Percentiles rank a stretch among this genome's conserved stretches.
These are phyloP conservation scores for Phytophthora pini DNA, from an alignment of 352 stramenopile genomes.

Conservation along the genomic window DNA sequence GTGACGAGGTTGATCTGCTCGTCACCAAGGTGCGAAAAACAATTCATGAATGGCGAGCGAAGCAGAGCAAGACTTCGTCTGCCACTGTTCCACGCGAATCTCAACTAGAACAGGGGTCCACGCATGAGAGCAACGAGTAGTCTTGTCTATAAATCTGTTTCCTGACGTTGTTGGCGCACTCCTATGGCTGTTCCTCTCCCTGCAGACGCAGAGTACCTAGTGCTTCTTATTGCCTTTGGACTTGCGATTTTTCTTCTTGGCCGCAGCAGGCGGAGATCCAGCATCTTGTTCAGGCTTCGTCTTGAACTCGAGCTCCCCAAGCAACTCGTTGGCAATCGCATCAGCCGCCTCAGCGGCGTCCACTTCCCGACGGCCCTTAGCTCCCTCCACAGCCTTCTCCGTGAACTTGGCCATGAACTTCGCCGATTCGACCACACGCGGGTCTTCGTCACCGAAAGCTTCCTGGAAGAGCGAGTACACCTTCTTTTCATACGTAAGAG, in stretches of 20 bases:
- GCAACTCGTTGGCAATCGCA: slow-evolving; percentile 75
- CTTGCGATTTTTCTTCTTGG: slow-evolving; percentile 79
- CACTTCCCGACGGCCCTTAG: slow-evolving; percentile 80
- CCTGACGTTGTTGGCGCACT: slow-evolving; percentile 30
- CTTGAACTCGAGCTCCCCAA: slow-evolving; percentile 83
- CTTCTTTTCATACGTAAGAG: slow-evolving; percentile 91
- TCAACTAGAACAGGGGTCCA: slow-evolving; percentile 6
- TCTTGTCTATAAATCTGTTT: slow-evolving; percentile 41
- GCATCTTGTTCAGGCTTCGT: slow-evolving; percentile 30
- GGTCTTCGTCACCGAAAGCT: slow-evolving; percentile 81
- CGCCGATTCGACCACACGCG: slow-evolving; percentile 77
- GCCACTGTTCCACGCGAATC: not conserved
- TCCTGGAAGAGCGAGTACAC: slow-evolving; percentile 87
- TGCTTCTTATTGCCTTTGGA: slow-evolving; percentile 79
- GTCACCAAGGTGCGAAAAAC: slow-evolving; percentile 92
- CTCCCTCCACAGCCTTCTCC: slow-evolving; percentile 86
- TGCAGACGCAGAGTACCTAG: slow-evolving; percentile 27
- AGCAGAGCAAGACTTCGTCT: slow-evolving; percentile 28
- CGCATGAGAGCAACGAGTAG: slow-evolving; percentile 15
- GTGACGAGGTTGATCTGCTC: slow-evolving; percentile 93
- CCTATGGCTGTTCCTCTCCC: slow-evolving; percentile 10
- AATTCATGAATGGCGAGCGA: slow-evolving; percentile 85
- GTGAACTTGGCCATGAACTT: slow-evolving; percentile 91
- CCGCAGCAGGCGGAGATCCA: slow-evolving; percentile 30
- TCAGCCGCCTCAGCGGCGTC: slow-evolving; percentile 81